Percentiles rank a stretch among this genome's conserved stretches.
Conservation (phyloP, 176 grass and related monocot genomes). For the Oryza officinalis region DNA sequence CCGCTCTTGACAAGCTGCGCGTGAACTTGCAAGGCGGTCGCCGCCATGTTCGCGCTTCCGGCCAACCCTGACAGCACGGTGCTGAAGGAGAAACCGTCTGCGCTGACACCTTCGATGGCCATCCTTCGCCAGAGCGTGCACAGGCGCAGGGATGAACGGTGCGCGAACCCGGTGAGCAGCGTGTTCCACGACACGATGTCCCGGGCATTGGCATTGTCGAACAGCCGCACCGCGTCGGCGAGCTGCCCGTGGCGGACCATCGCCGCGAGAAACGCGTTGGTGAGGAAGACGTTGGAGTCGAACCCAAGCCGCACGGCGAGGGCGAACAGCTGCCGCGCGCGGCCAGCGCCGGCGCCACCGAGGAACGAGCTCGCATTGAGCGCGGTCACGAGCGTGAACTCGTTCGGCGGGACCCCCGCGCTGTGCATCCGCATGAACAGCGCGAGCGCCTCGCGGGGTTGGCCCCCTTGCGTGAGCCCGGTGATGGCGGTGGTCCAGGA, state of each 20-base stretch:
- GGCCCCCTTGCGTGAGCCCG: slow-evolving; percentile 47
- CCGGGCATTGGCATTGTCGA: slow-evolving; percentile 6
- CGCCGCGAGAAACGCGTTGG: slow-evolving; percentile 57
- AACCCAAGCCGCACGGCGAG: slow-evolving; percentile 53
- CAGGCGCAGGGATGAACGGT: slow-evolving; percentile 15
- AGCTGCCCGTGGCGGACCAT: slow-evolving; percentile 49
- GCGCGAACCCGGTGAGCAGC: slow-evolving; percentile 48
- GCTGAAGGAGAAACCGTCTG: slow-evolving; percentile 71
- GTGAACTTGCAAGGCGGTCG: slow-evolving; percentile 50
- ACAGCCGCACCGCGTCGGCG: slow-evolving; percentile 39
- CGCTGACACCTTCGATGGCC: slow-evolving; percentile 18
- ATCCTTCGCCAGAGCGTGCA: slow-evolving; percentile 67
- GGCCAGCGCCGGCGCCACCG: not conserved
- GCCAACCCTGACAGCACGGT: slow-evolving; percentile 55
- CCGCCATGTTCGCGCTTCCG: not conserved
- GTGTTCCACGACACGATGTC: slow-evolving; percentile 72
- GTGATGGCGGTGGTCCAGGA: slow-evolving; percentile 57
- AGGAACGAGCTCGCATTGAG: slow-evolving; percentile 55
- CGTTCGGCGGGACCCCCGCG: slow-evolving; percentile 46
- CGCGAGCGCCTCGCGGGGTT: slow-evolving; percentile 34
- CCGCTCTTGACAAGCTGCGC: slow-evolving; percentile 60
- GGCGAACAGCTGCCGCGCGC: slow-evolving; percentile 40
- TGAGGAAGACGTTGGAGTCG: slow-evolving; percentile 53
- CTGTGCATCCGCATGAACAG: slow-evolving; percentile 51
- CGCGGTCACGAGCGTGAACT: slow-evolving; percentile 61